Percentiles rank a stretch among this genome's conserved stretches.
phyloP scores from a whole-genome alignment of 495 filamentous ascomycete genomes.

The Penicillium macrosclerotiorum region DNA sequence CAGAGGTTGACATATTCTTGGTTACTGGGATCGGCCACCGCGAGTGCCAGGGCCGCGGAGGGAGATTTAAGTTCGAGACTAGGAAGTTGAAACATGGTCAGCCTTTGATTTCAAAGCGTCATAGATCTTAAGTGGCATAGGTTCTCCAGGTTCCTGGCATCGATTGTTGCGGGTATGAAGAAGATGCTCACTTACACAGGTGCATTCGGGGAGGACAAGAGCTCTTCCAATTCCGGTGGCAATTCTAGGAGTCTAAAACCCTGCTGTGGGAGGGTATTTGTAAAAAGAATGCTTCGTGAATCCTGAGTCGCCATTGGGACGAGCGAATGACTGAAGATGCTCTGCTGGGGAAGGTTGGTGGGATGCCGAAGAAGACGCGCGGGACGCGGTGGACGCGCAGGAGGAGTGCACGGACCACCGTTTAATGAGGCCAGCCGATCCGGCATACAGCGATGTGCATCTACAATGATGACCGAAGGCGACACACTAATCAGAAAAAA shows the following conservation, averaged over 20 bases:
- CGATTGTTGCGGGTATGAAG: background rate
- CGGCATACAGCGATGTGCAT: no score
- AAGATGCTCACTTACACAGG: conserved; percentile 51
- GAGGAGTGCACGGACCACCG: conserved; percentile 19
- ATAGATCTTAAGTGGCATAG: background rate
- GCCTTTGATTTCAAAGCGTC: background rate
- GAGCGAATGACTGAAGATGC: background rate
- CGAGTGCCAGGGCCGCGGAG: conserved; percentile 22
- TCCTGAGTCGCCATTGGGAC: conserved; percentile 58
- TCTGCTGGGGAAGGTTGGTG: background rate
- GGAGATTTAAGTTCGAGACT: conserved; percentile 68
- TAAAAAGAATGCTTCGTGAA: conserved; percentile 59
- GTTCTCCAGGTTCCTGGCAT: no score
- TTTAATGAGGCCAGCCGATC: conserved; percentile 10
- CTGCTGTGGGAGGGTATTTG: conserved; percentile 56
- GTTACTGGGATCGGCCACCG: conserved; percentile 30
- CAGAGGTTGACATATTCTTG: conserved; percentile 70
- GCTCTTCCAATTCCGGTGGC: conserved; percentile 65
- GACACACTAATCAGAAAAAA: no score
- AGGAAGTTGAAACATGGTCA: background rate
- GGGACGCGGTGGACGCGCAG: conserved; percentile 14
- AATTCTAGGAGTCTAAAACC: conserved; percentile 80
- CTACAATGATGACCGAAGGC: no score
- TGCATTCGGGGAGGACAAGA: conserved; percentile 59
- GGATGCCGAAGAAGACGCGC: conserved; percentile 4